Conservation (phyloP, 352 stramenopile genomes). For the Nothophytophthora sp. region DNA sequence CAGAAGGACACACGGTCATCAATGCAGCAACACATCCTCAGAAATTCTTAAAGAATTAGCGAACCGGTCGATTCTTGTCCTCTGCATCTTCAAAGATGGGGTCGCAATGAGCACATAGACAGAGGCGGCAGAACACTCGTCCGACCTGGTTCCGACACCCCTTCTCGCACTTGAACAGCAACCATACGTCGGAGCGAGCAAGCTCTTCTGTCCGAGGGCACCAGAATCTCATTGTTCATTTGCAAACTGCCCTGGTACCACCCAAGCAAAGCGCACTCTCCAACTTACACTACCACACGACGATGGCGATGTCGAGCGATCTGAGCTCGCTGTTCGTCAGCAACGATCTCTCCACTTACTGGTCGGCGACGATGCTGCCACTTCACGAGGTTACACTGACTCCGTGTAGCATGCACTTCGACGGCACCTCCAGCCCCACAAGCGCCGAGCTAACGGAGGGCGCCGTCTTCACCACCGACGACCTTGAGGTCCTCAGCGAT, state of each 20-base stretch:
- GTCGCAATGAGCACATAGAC: not conserved
- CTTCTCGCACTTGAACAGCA: constrained; percentile 14
- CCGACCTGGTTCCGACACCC: not conserved
- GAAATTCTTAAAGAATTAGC: no score
- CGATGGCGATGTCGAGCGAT: constrained; percentile 15
- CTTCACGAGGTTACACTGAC: not conserved
- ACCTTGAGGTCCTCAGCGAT: constrained; percentile 25
- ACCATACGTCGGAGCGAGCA: constrained; percentile 16
- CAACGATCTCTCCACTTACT: constrained; percentile 7
- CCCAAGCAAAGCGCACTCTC: not conserved
- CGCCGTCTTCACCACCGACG: constrained; percentile 25
- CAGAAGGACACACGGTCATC: no score
- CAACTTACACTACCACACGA: not conserved
- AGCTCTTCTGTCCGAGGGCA: not conserved
- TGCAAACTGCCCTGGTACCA: constrained; percentile 14
- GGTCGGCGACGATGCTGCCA: constrained; percentile 1
- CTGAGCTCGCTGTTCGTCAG: constrained; percentile 11
- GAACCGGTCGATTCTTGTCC: no score
- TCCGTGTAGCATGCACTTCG: not conserved
- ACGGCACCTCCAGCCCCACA: constrained; percentile 7
- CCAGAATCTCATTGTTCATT: no score
- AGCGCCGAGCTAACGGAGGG: constrained; percentile 22
- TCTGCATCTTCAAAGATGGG: constrained; percentile 36
- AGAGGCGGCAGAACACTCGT: not conserved
- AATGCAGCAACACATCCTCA: no score